These are phyloP conservation scores for Pleoardoris graminearum DNA, from an alignment of 2,329 filamentous ascomycete species.

Conservation along the genomic window DNA sequence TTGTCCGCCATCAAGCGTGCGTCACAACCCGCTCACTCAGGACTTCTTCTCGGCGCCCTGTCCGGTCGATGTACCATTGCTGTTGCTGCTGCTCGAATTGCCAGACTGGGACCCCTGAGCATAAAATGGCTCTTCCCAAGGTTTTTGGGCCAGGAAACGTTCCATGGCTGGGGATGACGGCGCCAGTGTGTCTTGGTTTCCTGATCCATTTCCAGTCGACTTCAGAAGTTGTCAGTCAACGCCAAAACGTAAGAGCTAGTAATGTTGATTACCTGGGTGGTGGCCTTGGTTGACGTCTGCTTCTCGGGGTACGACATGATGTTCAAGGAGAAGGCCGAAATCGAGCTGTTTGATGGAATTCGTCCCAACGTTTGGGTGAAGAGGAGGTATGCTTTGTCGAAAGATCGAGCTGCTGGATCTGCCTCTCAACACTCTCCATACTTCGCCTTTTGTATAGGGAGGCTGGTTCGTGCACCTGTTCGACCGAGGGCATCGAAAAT, in stretches of 20 bases:
- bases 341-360: neutral
- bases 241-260: neutral
- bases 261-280: neutral
- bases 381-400: neutral
- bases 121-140: constrained; percentile 4
- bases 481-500: neutral
- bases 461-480: constrained; percentile 1
- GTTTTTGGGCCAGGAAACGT: constrained; percentile 7
- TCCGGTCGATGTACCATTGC: neutral
- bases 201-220: neutral
- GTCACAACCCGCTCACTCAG: neutral
- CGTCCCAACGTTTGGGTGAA: neutral
- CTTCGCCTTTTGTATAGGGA: constrained; percentile 1
- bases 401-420: neutral
- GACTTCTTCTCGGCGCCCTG: neutral
- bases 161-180: constrained; percentile 11
- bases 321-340: neutral
- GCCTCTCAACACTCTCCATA: neutral
- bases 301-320: constrained; percentile 1
- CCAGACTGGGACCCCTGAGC: neutral
- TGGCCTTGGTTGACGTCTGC: neutral
- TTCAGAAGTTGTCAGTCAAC: neutral
- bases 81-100: neutral
- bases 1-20: neutral
- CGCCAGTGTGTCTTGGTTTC: neutral